Evolutionary conservation across 306 rosid genomes (phyloP).

Genomic region (Castanospermum australe): DNA sequence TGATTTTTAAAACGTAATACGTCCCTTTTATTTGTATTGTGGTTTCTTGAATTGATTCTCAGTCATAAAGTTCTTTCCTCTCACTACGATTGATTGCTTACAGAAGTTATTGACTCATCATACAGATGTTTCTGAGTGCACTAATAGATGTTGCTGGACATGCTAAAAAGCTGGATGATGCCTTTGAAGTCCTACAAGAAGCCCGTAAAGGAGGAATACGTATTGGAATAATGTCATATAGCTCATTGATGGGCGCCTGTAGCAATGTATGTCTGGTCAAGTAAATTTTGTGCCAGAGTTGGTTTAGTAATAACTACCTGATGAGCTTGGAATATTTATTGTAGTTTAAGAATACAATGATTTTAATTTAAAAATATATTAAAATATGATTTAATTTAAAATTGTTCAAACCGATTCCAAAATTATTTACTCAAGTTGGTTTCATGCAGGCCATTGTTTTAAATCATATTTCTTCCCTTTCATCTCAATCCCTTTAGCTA

Average conservation of each 20-base stretch:
- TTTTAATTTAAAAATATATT: neutral
- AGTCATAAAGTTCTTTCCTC: neutral
- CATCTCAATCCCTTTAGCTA: neutral
- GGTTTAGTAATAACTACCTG: neutral
- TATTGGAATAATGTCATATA: constrained; percentile 70
- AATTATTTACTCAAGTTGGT: neutral
- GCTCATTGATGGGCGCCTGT: constrained; percentile 99
- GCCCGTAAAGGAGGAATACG: constrained; percentile 60
- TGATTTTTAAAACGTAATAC: constrained; percentile 11
- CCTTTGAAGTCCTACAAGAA: constrained; percentile 72
- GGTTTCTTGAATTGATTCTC: constrained; percentile 27
- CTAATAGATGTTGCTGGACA: constrained; percentile 95
- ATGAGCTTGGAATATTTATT: neutral
- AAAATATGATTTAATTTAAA: neutral
- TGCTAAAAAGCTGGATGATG: constrained; percentile 87
- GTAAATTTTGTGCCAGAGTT: constrained; percentile 12
- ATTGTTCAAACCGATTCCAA: neutral
- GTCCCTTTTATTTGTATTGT: constrained; percentile 8
- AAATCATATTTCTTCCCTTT: neutral
- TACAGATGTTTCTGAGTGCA: constrained; percentile 96
- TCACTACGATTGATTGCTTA: constrained; percentile 25
- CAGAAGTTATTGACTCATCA: constrained; percentile 20
- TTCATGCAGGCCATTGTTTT: neutral
- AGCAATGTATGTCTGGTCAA: constrained; percentile 72
- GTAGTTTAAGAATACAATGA: neutral